Percentiles rank a stretch among this genome's conserved stretches.
phyloP scores from a whole-genome alignment of 2,329 filamentous ascomycete genomes.

The Paramyrothecium sp. region DNA sequence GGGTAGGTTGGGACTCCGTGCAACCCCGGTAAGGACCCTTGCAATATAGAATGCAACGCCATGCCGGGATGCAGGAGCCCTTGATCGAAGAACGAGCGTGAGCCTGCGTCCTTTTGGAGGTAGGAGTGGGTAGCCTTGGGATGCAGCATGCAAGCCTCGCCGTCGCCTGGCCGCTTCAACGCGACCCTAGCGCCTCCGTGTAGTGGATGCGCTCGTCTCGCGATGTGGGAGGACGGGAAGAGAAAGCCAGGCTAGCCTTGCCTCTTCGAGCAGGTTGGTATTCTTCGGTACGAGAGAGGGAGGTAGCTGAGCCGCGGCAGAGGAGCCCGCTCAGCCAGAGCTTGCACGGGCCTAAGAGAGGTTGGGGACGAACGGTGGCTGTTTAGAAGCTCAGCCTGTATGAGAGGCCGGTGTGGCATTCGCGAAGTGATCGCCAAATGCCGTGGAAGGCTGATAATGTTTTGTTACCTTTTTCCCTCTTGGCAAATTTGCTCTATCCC shows the following conservation, averaged over 20 bases:
- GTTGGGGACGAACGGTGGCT: no score
- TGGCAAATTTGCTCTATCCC: no score
- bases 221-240: no score
- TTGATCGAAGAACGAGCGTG: neutral
- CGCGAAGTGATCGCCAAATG: no score
- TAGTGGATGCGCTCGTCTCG: neutral
- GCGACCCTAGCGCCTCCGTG: neutral
- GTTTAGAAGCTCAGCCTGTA: no score
- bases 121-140: neutral
- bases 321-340: no score
- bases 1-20: neutral
- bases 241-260: neutral
- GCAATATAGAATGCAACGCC: neutral
- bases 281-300: no score
- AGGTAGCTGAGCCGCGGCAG: no score
- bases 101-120: neutral
- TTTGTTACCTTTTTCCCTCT: no score
- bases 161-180: neutral
- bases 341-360: no score
- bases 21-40: neutral
- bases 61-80: neutral
- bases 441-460: no score
- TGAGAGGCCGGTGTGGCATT: no score
- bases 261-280: neutral
- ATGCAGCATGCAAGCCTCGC: constrained; percentile 1